Conservation (phyloP, 352 stramenopile genomes). For the Globisporangium acanthophoron region DNA sequence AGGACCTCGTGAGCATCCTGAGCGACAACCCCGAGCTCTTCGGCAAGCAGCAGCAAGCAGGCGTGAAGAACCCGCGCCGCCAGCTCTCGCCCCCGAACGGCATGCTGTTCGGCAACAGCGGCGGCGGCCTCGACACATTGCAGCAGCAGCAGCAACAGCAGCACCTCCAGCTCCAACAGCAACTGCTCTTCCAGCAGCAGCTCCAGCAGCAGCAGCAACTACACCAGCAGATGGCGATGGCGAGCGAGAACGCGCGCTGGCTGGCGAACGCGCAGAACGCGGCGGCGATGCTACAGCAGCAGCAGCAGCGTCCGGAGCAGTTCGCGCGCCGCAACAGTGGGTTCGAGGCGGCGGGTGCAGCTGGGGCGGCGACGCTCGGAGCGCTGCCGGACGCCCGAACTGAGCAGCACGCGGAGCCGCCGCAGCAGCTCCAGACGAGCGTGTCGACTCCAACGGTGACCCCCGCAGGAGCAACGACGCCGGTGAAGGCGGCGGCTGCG, state of each 20-base stretch:
- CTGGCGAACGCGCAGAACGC: constrained; percentile 6
- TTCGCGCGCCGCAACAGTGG: constrained; percentile 12
- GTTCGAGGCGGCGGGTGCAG: constrained; percentile 28
- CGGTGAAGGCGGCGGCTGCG: background rate
- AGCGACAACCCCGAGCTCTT: constrained; percentile 46
- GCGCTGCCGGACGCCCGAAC: constrained; percentile 20
- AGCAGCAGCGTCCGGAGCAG: constrained; percentile 15
- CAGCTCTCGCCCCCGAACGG: constrained; percentile 13
- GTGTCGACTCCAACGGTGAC: constrained; percentile 3
- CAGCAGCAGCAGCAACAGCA: constrained; percentile 18
- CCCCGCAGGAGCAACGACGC: constrained; percentile 1
- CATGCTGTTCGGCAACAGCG: constrained; percentile 3
- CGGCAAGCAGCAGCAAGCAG: constrained; percentile 19
- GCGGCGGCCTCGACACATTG: background rate
- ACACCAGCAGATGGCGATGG: constrained; percentile 14
- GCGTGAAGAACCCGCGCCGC: background rate
- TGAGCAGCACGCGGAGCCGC: background rate
- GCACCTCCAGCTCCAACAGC: constrained; percentile 16
- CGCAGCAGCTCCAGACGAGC: constrained; percentile 1
- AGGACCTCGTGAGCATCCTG: constrained; percentile 76
- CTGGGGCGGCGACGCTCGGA: constrained; percentile 30
- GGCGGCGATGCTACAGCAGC: background rate
- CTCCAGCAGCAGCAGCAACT: constrained; percentile 14
- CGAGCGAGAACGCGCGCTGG: constrained; percentile 13
- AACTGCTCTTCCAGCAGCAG: constrained; percentile 15